These are phyloP conservation scores for Boletus patriciae DNA, from an alignment of 768 basidiomycete species.

Conservation along the genomic window DNA sequence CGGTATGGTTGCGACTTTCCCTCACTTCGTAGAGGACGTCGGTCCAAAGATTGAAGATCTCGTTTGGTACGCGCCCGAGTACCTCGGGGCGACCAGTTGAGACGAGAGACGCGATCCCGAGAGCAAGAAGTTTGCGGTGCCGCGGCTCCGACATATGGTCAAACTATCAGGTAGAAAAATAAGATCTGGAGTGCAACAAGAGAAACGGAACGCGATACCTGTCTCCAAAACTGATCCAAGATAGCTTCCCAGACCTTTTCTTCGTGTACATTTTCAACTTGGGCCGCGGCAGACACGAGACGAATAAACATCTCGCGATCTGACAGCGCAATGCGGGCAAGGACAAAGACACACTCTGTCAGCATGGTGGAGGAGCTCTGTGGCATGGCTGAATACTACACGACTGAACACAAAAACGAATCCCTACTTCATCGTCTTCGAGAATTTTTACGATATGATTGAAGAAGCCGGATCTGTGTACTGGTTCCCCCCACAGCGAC, in stretches of 20 bases:
- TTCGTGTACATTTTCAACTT: constrained; percentile 48
- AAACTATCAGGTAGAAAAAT: constrained; percentile 50
- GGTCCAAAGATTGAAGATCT: constrained; percentile 84
- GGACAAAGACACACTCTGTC: constrained; percentile 69
- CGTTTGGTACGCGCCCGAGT: constrained; percentile 65
- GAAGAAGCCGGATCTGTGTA: constrained; percentile 78
- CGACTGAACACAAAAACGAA: not conserved
- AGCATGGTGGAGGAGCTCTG: constrained; percentile 40
- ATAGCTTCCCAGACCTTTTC: constrained; percentile 60
- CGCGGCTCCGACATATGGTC: constrained; percentile 88
- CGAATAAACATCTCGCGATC: constrained; percentile 69
- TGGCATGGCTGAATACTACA: constrained; percentile 10
- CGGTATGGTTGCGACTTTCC: constrained; percentile 52
- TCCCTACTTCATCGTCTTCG: constrained; percentile 64
- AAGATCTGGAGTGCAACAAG: not conserved
- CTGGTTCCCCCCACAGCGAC: constrained; percentile 64
- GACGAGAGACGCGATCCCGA: constrained; percentile 77
- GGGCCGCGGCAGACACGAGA: constrained; percentile 64
- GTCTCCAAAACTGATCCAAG: constrained; percentile 81
- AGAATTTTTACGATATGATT: constrained; percentile 56
- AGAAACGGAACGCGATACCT: constrained; percentile 45
- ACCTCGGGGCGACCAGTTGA: constrained; percentile 74
- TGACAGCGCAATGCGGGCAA: constrained; percentile 70
- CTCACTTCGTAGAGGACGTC: constrained; percentile 87
- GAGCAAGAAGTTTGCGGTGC: constrained; percentile 78